Evolutionary conservation across 768 basidiomycete genomes (phyloP), one percentile per base, ranked within the genome.

Genomic region (Leccinum disarticulatum): DNA sequence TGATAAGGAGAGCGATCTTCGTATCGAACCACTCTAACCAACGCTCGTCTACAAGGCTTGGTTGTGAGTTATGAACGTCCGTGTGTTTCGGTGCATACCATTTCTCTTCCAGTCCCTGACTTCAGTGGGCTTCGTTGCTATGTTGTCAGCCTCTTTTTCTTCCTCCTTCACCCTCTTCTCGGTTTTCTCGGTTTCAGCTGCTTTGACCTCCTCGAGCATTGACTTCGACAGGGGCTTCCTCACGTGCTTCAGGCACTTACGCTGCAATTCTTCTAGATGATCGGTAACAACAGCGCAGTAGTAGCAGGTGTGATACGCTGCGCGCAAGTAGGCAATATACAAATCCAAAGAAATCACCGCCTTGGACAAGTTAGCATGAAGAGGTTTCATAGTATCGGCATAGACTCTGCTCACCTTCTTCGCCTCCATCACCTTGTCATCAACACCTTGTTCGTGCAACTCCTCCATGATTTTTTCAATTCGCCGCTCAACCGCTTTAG

Each of bases 221-320:
- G 80, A 75, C 75, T 87, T 86, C 60, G 83, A 82, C 68, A 88
- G 69, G 43, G 90, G 84, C 73, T 87, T 88, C 76, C 96, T 85
- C 64, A 90, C 81, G 78, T 99, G 97, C 78, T 87, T 87, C 67
- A 97, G 79, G 81, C 96, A 98, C 78, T 94, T 93, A 72, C 93
- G 86, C 75, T 94, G 88, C 68, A 99, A 82, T 80, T 97, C 94
- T 78, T 99, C 97, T 74, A 90, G 77, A 79, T 94, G 94, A 77
- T 96, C 90, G 73, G 88, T 90, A 66, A 92, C 85, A 72, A 93
- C 87, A 68, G 90, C 88, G 81, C 97, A 99, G 78, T 99, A 99
- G 78, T 96, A 99, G 84, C 97, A 97, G 70, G 92, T 87, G 83
- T 93, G 83, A 77, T 90, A 95, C 56, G 91, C 95, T 72, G 87